Evolutionary conservation across 2,329 filamentous ascomycete species (phyloP).

Genomic region (Huntiella bhutanensis): DNA sequence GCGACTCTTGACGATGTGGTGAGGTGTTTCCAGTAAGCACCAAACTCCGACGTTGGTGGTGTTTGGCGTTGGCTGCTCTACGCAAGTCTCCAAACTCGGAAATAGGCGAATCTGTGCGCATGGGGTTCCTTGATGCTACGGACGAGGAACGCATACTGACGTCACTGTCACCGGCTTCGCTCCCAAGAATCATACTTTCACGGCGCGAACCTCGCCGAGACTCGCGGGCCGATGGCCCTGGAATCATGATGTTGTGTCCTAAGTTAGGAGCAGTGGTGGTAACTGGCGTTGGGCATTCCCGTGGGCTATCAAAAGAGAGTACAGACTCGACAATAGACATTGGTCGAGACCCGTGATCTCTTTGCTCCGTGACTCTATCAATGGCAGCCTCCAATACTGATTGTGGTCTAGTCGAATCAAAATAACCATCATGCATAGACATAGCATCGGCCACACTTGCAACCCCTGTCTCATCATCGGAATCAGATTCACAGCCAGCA

Average conservation of each 20-base stretch:
- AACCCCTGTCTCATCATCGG: slow-evolving; percentile 30
- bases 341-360: slow-evolving; percentile 33
- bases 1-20: slow-evolving; percentile 73
- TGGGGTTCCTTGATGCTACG: slow-evolving; percentile 43
- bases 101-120: slow-evolving; percentile 72
- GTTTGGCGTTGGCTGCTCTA: slow-evolving; percentile 58
- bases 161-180: slow-evolving; percentile 72
- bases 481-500: slow-evolving; percentile 67
- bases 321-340: slow-evolving; percentile 46
- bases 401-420: slow-evolving; percentile 28
- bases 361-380: slow-evolving; percentile 24
- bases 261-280: slow-evolving; percentile 80
- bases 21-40: slow-evolving; percentile 64
- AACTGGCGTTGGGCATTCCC: slow-evolving; percentile 75
- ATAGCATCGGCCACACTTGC: slow-evolving; percentile 14
- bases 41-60: slow-evolving; percentile 72
- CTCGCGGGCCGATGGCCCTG: slow-evolving; percentile 21
- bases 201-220: slow-evolving; percentile 36
- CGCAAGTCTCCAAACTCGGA: slow-evolving; percentile 66
- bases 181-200: slow-evolving; percentile 56
- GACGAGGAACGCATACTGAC: slow-evolving; percentile 72
- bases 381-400: slow-evolving; percentile 39
- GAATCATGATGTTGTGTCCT: slow-evolving; percentile 20
- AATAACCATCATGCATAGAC: slow-evolving; percentile 31
- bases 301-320: slow-evolving; percentile 63